Conservation (phyloP, 257 asterid species). For the Plectranthus barbatus region DNA sequence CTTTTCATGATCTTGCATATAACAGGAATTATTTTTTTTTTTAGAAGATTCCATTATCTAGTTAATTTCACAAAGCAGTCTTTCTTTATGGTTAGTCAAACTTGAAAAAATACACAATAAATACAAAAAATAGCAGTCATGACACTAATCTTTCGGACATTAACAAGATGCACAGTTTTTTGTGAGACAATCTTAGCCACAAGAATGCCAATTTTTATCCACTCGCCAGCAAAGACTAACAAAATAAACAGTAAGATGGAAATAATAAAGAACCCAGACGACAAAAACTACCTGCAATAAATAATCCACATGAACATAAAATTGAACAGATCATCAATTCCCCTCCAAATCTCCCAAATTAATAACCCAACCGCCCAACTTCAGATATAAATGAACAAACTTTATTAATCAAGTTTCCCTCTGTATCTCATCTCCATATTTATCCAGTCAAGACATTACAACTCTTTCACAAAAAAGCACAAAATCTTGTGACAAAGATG, state of each 20-base stretch:
- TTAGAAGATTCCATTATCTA: not conserved
- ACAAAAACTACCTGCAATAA: constrained; percentile 14
- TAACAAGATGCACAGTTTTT: not conserved
- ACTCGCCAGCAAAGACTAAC: not conserved
- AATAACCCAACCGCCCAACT: constrained; percentile 14
- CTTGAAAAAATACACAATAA: not conserved
- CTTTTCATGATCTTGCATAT: not conserved
- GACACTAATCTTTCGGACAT: not conserved
- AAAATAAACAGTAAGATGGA: not conserved
- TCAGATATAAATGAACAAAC: constrained; percentile 2
- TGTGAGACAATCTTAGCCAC: not conserved
- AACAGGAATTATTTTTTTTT: not conserved
- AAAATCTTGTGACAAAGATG: not conserved
- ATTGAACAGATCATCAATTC: not conserved
- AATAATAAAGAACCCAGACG: not conserved
- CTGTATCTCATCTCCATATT: not conserved
- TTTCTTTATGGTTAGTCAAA: not conserved
- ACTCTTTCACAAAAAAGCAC: constrained; percentile 10
- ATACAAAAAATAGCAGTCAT: not conserved
- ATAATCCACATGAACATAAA: constrained; percentile 5
- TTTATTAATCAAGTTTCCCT: constrained; percentile 1
- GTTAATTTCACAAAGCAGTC: not conserved
- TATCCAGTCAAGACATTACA: not conserved
- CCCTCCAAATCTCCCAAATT: constrained; percentile 16
- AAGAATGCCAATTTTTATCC: not conserved